Evolutionary conservation across 139 green algal species (phyloP), one percentile per base, ranked within the genome.

Genomic region (Parachlorella kessleri): DNA sequence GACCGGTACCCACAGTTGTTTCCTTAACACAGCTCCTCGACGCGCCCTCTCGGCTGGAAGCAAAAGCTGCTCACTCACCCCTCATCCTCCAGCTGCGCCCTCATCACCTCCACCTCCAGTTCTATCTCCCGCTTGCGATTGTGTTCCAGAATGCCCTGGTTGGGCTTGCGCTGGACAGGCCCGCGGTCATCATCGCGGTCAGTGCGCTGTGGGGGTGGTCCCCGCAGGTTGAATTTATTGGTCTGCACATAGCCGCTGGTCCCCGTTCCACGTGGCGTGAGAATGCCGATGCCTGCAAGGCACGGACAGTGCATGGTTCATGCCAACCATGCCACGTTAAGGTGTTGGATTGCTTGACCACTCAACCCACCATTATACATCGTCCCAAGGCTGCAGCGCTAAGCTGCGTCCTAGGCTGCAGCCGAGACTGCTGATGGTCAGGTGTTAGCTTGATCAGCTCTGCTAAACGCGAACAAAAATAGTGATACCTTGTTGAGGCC

Each of bases 211-310:
- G n/a, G 68, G 28, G 78, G 80, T 21, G 21, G 38, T 3, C 82
- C 72, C 18, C 92, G 84, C 35, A 98, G 70, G 82, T 97, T 96
- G 84, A 99, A 99, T 77, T 95, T 95, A 83, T 99, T 99, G 38
- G 78, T 88, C 83, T 95, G 89, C 9, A 99, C 95, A 94, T 99
- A 93, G 10, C 96, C 96, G 65, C 88, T 97, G 4, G 96, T 99
- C 2, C 96, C 96, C 0, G 91, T 93, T 23, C 96, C 96, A 38
- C 96, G 88, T 3, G 93, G 84, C n/a, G 92, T 97, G 3, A 95
- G 85, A 24, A 99, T 69, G n/a, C 96, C 96, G 30, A 99, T 96
- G 73, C 86, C 86, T 87, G 66, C 30, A 38, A n/a, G n/a, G n/a
- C n/a, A n/a, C n/a, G n/a, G n/a, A n/a, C n/a, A n/a, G n/a, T n/a